Evolutionary conservation across 495 filamentous ascomycete species (phyloP).

Genomic region (Saxophila tyrrhenica): DNA sequence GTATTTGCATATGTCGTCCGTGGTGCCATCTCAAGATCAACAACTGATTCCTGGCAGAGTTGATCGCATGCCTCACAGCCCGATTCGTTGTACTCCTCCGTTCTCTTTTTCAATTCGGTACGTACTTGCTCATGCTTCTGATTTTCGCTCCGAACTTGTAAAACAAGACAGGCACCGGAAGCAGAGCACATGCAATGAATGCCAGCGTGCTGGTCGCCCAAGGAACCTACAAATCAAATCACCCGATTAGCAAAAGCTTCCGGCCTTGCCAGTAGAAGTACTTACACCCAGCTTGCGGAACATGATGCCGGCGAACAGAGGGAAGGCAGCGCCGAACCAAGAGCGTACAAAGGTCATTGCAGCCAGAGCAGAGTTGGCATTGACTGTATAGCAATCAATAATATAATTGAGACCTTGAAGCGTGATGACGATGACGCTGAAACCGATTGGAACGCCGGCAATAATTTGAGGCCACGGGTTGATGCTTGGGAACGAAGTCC

Average conservation of each 20-base stretch:
- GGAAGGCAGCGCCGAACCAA: conserved; percentile 33
- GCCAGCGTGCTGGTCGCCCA: conserved; percentile 57
- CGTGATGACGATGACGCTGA: conserved; percentile 25
- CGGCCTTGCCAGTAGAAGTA: neutral
- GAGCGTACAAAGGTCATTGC: conserved; percentile 38
- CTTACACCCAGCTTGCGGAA: conserved; percentile 37
- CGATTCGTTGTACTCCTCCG: no score
- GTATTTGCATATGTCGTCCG: no score
- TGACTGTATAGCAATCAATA: conserved; percentile 47
- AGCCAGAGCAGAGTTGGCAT: conserved; percentile 42
- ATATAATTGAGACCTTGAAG: conserved; percentile 49
- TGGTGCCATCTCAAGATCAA: no score
- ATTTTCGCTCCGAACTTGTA: conserved; percentile 57
- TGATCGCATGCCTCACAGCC: no score
- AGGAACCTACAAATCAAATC: conserved; percentile 28
- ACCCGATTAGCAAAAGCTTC: neutral
- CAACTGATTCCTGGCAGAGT: no score
- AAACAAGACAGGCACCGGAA: conserved; percentile 59
- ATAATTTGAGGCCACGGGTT: conserved; percentile 25
- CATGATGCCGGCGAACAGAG: conserved; percentile 24
- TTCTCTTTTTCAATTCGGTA: neutral
- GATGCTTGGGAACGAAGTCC: conserved; percentile 24
- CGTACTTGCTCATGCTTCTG: conserved; percentile 9
- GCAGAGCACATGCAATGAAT: conserved; percentile 50
- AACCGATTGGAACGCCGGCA: conserved; percentile 24